Percentiles rank a stretch among this genome's conserved stretches.
Conservation (phyloP, 768 basidiomycete species). For the Mycena indigotica region DNA sequence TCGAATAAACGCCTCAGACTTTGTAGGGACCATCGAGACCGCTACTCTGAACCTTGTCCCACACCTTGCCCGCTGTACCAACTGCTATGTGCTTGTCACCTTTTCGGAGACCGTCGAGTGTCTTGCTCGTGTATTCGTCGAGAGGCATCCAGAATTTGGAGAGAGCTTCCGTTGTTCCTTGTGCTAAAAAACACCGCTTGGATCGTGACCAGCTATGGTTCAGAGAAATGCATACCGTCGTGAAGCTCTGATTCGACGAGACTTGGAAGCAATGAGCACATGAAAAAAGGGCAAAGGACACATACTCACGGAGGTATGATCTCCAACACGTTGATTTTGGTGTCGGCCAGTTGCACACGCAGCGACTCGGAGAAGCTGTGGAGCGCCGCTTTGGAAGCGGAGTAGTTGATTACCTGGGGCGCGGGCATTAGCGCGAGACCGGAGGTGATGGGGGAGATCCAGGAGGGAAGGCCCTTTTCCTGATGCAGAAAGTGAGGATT, state of each 20-base stretch:
- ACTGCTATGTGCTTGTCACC: constrained; percentile 30
- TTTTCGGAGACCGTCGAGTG: constrained; percentile 42
- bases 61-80: constrained; percentile 26
- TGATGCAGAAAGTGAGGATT: constrained; percentile 23
- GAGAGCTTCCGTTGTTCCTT: constrained; percentile 49
- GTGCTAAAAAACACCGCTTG: constrained; percentile 36
- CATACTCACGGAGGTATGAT: constrained; percentile 57
- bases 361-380: constrained; percentile 55
- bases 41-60: constrained; percentile 34
- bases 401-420: constrained; percentile 50
- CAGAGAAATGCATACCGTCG: constrained; percentile 43
- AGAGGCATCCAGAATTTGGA: constrained; percentile 60
- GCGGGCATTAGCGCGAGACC: constrained; percentile 50
- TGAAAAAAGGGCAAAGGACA: neutral
- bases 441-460: constrained; percentile 55
- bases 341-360: constrained; percentile 46
- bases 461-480: constrained; percentile 48
- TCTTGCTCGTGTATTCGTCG: constrained; percentile 44
- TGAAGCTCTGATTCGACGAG: constrained; percentile 66
- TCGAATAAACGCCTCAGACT: too few species aligned
- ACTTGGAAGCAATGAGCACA: constrained; percentile 28
- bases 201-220: neutral
- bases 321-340: constrained; percentile 57
- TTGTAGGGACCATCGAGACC: neutral
- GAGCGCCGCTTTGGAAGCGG: constrained; percentile 59